These are phyloP conservation scores for Hericium rajendrae DNA, from an alignment of 768 basidiomycete genomes.

Conservation along the genomic window DNA sequence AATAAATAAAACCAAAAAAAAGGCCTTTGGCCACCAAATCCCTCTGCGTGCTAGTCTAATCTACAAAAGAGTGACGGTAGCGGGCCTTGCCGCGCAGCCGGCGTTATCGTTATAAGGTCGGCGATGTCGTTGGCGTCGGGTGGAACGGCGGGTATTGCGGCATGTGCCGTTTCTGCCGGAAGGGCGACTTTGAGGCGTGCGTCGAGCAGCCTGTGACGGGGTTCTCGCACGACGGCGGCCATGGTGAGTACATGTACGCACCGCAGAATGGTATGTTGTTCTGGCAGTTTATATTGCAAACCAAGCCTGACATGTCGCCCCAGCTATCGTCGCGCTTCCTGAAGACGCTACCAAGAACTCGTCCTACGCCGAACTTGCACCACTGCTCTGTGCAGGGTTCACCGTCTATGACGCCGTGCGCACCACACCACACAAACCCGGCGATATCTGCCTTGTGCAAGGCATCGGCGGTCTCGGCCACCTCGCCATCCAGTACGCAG, in stretches of 20 bases:
- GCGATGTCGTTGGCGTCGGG: slow-evolving; percentile 7
- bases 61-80: too few species aligned
- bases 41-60: too few species aligned
- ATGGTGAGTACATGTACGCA: slow-evolving; percentile 12
- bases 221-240: slow-evolving; percentile 10
- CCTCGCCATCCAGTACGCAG: slow-evolving; percentile 19
- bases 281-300: background rate
- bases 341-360: slow-evolving; percentile 9
- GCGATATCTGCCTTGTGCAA: slow-evolving; percentile 23
- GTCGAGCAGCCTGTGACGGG: slow-evolving; percentile 4
- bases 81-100: too few species aligned
- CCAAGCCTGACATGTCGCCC: background rate
- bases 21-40: too few species aligned
- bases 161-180: slow-evolving; percentile 1
- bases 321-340: slow-evolving; percentile 8
- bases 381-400: slow-evolving; percentile 19
- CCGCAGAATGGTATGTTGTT: slow-evolving; percentile 5
- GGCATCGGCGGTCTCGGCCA: slow-evolving; percentile 21
- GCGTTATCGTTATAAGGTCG: too few species aligned
- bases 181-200: slow-evolving; percentile 6
- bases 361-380: slow-evolving; percentile 9
- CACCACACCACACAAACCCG: slow-evolving; percentile 11
- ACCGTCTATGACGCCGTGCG: slow-evolving; percentile 19
- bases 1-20: too few species aligned
- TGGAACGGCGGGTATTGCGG: slow-evolving; percentile 9